A percentile compares a stretch with the other conserved stretches of the same genome.
These are phyloP conservation scores for Perkinsus chesapeaki DNA, from an alignment of 169 alveolate species.

Conservation along the genomic window DNA sequence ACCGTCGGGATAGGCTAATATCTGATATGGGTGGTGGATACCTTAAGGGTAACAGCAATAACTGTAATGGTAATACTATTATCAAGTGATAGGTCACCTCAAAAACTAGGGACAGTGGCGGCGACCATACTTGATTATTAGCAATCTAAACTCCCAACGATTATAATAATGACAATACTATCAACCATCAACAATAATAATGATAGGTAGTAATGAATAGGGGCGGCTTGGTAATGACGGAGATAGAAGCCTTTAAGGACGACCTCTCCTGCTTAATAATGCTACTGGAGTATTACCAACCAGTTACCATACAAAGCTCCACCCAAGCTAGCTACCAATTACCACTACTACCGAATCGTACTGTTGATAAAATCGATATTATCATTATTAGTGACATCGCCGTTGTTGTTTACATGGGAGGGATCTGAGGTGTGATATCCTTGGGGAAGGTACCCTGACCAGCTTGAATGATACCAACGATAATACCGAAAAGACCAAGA, in stretches of 20 bases:
- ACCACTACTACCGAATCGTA: not conserved
- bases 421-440: not conserved
- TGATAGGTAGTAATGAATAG: no score
- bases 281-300: not conserved
- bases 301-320: not conserved
- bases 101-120: constrained; percentile 2
- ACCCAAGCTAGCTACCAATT: not conserved
- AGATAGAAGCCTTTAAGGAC: not conserved
- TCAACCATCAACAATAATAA: not conserved
- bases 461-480: constrained; percentile 42
- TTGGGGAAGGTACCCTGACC: not conserved
- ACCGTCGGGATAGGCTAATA: no score
- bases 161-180: not conserved
- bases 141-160: not conserved
- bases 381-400: no score
- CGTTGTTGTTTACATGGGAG: not conserved
- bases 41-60: not conserved
- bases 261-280: not conserved
- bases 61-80: not conserved
- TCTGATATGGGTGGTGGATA: not conserved
- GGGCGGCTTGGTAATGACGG: no score
- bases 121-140: not conserved
- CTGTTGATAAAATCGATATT: no score
- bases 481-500: constrained; percentile 71
- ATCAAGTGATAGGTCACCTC: not conserved